Evolutionary conservation across 2,329 filamentous ascomycete genomes (phyloP).

Genomic region (Elsinoe necatrix): DNA sequence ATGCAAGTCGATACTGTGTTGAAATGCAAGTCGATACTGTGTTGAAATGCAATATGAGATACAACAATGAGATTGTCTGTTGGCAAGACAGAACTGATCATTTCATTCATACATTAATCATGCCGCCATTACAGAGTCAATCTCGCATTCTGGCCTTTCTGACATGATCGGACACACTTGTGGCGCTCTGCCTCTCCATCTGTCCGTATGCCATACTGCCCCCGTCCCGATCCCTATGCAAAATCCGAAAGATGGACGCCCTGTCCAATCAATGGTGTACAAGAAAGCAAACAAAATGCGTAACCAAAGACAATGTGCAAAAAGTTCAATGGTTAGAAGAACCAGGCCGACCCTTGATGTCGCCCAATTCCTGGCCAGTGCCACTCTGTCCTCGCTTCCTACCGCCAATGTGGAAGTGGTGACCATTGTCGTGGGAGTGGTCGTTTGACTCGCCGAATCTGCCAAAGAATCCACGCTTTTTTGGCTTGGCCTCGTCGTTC

Average conservation of each 20-base stretch:
- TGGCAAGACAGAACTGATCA: neutral
- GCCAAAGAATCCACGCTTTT: conserved; percentile 73
- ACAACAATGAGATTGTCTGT: no score
- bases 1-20: no score
- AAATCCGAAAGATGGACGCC: neutral
- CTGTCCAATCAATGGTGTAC: conserved; percentile 11
- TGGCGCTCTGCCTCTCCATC: neutral
- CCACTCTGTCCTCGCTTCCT: conserved; percentile 65
- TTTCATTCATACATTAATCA: conserved; percentile 13
- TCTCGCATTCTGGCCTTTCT: neutral
- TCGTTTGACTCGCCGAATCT: conserved; percentile 58
- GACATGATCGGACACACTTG: neutral
- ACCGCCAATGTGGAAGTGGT: conserved; percentile 50
- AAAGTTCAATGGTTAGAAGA: neutral
- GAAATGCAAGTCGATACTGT: no score
- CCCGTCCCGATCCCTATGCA: neutral
- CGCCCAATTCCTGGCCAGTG: conserved; percentile 61
- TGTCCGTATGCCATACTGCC: neutral
- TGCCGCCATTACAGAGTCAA: neutral
- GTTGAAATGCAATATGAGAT: no score
- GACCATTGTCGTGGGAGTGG: conserved; percentile 31
- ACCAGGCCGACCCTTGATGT: conserved; percentile 36
- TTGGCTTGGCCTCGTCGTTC: conserved; percentile 63
- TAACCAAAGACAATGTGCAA: neutral
- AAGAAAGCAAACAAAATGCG: neutral